Evolutionary conservation across 83 land plant species (phyloP).

Genomic region (Picea engelmannii): DNA sequence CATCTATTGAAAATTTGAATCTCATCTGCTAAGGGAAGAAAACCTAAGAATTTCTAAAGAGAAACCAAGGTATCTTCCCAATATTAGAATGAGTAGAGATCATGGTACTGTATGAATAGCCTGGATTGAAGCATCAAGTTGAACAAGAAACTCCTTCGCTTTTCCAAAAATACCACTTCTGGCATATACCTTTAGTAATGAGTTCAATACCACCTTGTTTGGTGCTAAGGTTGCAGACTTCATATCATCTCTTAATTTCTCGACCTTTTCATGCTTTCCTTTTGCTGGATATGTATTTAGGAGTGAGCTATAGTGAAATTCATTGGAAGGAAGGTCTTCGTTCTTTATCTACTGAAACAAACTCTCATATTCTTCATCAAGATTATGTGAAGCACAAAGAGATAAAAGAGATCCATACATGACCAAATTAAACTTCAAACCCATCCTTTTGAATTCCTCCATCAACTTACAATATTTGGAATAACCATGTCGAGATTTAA

Average conservation of each 20-base stretch:
- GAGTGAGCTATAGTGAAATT: conserved; percentile 80
- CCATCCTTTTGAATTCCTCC: conserved; percentile 25
- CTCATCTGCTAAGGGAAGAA: conserved; percentile 72
- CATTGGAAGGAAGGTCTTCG: conserved; percentile 59
- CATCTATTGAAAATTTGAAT: conserved; percentile 68
- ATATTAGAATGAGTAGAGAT: not conserved
- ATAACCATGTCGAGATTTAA: conserved; percentile 57
- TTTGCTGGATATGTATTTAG: conserved; percentile 67
- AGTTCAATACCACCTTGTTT: conserved; percentile 69
- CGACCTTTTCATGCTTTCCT: conserved; percentile 38
- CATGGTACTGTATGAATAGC: conserved; percentile 8
- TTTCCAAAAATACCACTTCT: conserved; percentile 49
- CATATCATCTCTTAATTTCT: conserved; percentile 62
- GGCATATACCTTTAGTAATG: conserved; percentile 65
- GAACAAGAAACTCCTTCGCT: conserved; percentile 42
- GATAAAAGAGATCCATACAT: conserved; percentile 72
- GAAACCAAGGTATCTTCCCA: conserved; percentile 83
- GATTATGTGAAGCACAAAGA: conserved; percentile 66
- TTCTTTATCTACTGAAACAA: conserved; percentile 64
- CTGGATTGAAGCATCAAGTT: conserved; percentile 49
- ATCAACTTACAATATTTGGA: no score
- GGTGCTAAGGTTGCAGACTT: conserved; percentile 63
- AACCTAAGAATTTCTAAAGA: conserved; percentile 52
- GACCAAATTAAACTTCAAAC: conserved; percentile 54
- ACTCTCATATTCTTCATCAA: conserved; percentile 57